Conservation (phyloP, 257 asterid species). For the Sherardia arvensis region DNA sequence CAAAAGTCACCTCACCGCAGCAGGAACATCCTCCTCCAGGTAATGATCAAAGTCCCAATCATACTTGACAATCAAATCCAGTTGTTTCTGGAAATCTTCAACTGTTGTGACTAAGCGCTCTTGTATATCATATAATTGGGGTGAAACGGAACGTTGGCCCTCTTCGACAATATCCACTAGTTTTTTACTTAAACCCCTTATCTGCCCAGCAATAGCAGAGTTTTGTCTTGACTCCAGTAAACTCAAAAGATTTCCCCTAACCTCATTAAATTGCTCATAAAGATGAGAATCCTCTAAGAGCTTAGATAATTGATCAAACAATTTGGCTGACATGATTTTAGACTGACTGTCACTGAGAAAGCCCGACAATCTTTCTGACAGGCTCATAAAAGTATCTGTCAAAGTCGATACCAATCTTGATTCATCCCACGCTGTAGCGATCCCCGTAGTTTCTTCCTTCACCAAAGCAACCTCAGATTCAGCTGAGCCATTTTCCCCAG, state of each 20-base stretch:
- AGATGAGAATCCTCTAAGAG: conserved; percentile 68
- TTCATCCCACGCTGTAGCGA: conserved; percentile 62
- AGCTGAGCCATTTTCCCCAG: conserved; percentile 18
- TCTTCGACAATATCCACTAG: conserved; percentile 73
- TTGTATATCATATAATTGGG: conserved; percentile 70
- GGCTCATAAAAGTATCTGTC: conserved; percentile 59
- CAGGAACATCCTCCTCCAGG: conserved; percentile 94
- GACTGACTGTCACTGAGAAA: conserved; percentile 85
- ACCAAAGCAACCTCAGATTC: conserved; percentile 31
- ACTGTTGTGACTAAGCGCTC: conserved; percentile 60
- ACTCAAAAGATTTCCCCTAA: conserved; percentile 42
- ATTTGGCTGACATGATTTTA: conserved; percentile 58
- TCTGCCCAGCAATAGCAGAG: conserved; percentile 59
- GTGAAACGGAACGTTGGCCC: conserved; percentile 90
- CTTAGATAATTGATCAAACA: conserved; percentile 75
- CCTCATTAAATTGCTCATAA: conserved; percentile 54
- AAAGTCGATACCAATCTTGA: conserved; percentile 57
- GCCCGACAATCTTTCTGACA: conserved; percentile 88
- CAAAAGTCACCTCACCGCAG: conserved; percentile 96
- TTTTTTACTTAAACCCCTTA: conserved; percentile 68
- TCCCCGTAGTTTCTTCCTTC: conserved; percentile 34
- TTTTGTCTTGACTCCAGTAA: conserved; percentile 65
- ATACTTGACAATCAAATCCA: conserved; percentile 80
- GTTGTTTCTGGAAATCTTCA: conserved; percentile 88
- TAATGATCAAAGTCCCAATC: conserved; percentile 98